Base-by-base conservation (phyloP, 2,329 filamentous ascomycete genomes). In the Monosporascus sp. region DNA sequence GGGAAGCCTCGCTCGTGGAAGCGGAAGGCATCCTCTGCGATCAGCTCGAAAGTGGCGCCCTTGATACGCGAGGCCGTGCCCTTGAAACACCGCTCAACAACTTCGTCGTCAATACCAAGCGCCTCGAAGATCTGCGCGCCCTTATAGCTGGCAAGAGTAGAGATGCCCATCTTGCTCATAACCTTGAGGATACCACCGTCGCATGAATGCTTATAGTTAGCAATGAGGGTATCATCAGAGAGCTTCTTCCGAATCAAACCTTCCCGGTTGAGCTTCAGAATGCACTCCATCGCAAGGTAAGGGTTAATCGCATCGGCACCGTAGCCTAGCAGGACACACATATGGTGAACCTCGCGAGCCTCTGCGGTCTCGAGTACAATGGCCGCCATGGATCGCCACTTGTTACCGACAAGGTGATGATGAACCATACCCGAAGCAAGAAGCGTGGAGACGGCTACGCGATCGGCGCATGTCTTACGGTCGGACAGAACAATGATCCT, bases 151-250 rank as follows among this genome's bases (percentile, higher is more conserved):
- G 93, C 90, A 46, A 97, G 79, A 34, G 93, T 97, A 6, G 93
- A 97, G 59, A 97, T 97, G 76, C 93, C 93, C 93, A 97, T 97
- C 80, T 97, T 97, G 71, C 88, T 94, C 93, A 97, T 97, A 70
- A 97, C 93, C 74, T 97, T 97, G 59, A 97, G 79, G 59, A 97
- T 96, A 75, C 93, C 93, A 66, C 93, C 93, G 62, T 97, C 92
- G 64, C 89, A 93, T 57, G 93, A 97, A 72, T 95, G 89, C 76
- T 95, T 96, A 81, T 97, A 97, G 77, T 97, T 97, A 64, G 87
- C 85, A 61, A 97, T 92, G 52, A 97, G 84, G 64, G 86, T 81
- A 56, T 96, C 86, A 54, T 94, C 83, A 20, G 81, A 82, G 44
- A 96, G 77, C 71, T 94, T 88, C 81, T 95, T 96, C 71, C 91